Evolutionary conservation across 352 stramenopile genomes (phyloP).

Genomic region (Pythium dissotocum): DNA sequence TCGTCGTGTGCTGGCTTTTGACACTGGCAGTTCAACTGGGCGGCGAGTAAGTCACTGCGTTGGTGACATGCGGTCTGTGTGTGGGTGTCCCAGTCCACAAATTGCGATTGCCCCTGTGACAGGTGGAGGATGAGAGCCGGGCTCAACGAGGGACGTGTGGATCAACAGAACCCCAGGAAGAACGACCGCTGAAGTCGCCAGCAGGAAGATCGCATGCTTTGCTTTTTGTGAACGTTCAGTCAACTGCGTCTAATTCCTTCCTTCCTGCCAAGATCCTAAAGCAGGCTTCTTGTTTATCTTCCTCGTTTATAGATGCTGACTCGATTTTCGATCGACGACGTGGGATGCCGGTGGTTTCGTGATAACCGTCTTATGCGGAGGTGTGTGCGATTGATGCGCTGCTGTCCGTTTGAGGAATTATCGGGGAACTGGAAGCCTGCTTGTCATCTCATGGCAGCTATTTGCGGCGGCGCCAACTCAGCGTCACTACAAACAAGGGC

Average conservation of each 20-base stretch:
- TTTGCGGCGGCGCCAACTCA: background rate
- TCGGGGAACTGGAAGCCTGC: background rate
- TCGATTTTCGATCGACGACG: background rate
- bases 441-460: constrained; percentile 7
- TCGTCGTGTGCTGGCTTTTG: background rate
- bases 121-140: constrained; percentile 2
- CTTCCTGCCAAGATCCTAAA: background rate
- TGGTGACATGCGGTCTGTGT: background rate
- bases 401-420: background rate
- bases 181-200: constrained; percentile 5
- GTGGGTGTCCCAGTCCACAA: background rate
- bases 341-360: background rate
- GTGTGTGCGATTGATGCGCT: background rate
- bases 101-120: background rate
- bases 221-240: background rate
- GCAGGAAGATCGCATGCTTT: background rate
- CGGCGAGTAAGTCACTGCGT: background rate
- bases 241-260: background rate
- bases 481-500: too few relatives aligned
- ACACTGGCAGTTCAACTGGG: background rate
- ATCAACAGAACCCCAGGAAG: background rate
- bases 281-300: background rate
- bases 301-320: background rate
- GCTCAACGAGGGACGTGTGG: background rate
- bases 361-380: constrained; percentile 2